A percentile compares a stretch with the other conserved stretches of the same genome.
Evolutionary conservation across 371 early-diverging fungal genomes (phyloP).

Genomic region (Smittium mucronatum): DNA sequence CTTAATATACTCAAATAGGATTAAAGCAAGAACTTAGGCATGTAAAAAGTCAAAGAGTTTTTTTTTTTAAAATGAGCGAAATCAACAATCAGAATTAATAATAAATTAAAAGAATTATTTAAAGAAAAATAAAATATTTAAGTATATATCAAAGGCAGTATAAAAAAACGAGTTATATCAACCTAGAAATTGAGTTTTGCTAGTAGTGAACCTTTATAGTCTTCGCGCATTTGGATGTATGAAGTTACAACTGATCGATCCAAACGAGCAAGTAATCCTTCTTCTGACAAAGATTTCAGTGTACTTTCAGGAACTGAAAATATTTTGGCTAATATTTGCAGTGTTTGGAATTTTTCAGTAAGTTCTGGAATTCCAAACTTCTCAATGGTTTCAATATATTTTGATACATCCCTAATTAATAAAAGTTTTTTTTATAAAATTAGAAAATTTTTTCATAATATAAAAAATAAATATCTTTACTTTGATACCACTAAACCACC

Average conservation of each 20-base stretch:
- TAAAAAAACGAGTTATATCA: no score
- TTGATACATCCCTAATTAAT: slow-evolving; percentile 78
- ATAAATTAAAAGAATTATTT: no score
- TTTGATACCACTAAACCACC: slow-evolving; percentile 67
- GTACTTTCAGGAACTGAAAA: slow-evolving; percentile 83
- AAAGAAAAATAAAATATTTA: no score
- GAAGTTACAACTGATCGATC: slow-evolving; percentile 64
- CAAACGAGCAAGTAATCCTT: slow-evolving; percentile 64
- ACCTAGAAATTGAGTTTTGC: neutral
- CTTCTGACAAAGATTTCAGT: slow-evolving; percentile 65
- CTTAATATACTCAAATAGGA: no score
- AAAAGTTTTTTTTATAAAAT: neutral
- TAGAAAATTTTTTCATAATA: neutral
- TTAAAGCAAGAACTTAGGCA: no score
- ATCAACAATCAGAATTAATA: no score
- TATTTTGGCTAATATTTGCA: slow-evolving; percentile 84
- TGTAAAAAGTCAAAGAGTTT: no score
- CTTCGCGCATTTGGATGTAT: slow-evolving; percentile 76
- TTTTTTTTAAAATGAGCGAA: no score
- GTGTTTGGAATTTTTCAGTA: slow-evolving; percentile 72
- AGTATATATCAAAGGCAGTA: no score
- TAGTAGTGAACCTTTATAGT: slow-evolving; percentile 43
- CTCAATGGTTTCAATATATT: slow-evolving; percentile 74
- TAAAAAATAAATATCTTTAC: neutral
- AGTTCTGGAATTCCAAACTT: slow-evolving; percentile 59